These are phyloP conservation scores for Ananas comosus DNA, from an alignment of 176 grass and related monocot genomes.

Conservation along the genomic window DNA sequence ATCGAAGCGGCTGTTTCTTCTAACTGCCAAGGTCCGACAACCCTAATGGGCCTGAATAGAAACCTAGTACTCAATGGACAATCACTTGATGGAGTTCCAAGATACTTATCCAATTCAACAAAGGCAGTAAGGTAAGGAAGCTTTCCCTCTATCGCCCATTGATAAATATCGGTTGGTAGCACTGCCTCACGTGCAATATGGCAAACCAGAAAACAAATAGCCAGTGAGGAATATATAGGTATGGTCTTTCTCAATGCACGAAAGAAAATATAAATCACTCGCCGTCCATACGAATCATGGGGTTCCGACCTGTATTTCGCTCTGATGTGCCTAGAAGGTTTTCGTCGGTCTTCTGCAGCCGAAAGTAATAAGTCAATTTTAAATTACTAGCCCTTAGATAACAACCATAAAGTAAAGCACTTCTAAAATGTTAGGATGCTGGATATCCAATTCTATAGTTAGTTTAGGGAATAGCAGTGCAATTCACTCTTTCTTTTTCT, in stretches of 20 bases:
- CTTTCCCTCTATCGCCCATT: conserved; percentile 59
- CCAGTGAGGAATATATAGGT: conserved; percentile 68
- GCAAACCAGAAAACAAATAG: conserved; percentile 65
- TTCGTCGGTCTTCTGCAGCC: conserved; percentile 23
- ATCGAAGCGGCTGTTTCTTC: conserved; percentile 57
- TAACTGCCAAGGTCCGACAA: conserved; percentile 71
- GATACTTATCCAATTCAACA: conserved; percentile 45
- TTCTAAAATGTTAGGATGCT: no score
- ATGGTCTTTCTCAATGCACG: conserved; percentile 52
- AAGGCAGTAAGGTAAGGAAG: conserved; percentile 63
- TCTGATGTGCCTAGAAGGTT: conserved; percentile 10
- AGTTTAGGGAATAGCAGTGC: no score
- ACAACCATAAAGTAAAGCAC: no score
- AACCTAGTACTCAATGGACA: conserved; percentile 50
- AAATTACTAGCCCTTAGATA: not conserved
- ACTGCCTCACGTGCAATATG: conserved; percentile 61
- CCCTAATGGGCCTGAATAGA: conserved; percentile 54
- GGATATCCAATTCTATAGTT: no score
- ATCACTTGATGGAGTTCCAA: conserved; percentile 33
- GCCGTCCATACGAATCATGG: conserved; percentile 13
- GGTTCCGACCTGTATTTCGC: conserved; percentile 12
- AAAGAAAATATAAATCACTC: conserved; percentile 33
- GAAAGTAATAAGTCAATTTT: not conserved
- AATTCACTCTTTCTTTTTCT: not conserved
- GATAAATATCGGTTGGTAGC: conserved; percentile 63